Base-by-base conservation (phyloP, 1,284 basidiomycete species). In the Ustilago vetiveriae region DNA sequence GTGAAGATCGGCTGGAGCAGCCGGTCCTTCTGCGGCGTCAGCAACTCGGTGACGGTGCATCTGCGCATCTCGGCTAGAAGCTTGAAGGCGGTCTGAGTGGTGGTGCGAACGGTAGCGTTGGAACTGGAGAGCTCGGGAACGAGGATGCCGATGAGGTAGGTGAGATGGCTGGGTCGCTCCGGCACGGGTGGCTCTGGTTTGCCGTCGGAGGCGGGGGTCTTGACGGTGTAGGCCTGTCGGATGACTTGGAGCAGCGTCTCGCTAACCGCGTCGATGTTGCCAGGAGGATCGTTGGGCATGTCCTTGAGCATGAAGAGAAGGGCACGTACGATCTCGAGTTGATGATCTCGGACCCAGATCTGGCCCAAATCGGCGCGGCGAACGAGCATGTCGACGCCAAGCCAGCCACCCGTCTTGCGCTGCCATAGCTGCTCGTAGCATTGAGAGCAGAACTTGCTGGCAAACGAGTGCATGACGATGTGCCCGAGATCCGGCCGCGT, bases 291-390 rank as follows among this genome's bases (percentile, higher is more conserved):
- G 69, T 88, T 88, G 0, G 96, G 94, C 80, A 97, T 91, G 80
- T 98, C 95, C 81, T 98, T 98, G 45, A 99, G 85, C 65, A 95
- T 91, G 79, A 94, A 94, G 40, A 98, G 85, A 29, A 99, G 86
- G 5, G 92, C 94, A 40, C 94, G 90, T 46, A 94, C 88, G 66
- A 97, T 89, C 75, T 98, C 95, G 39, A 92, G 87, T 82, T 96
- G 91, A 42, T 93, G 89, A 54, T 96, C 92, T 62, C 88, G 86
- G 44, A 94, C 86, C 92, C 94, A 96, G 23, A 62, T 53, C 48
- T 62, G 46, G 70, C 87, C 88, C 23, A 96, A 84, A 21, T 89
- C 87, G 27, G 77, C 75, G 11, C 68, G 62, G 10, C 79, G 71
- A 9, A 80, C 65, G 8, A 82, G 55, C 72, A 74, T 73, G 41